These are phyloP conservation scores for Colletotrichum scovillei DNA, from an alignment of 2,329 filamentous ascomycete genomes.

Conservation along the genomic window DNA sequence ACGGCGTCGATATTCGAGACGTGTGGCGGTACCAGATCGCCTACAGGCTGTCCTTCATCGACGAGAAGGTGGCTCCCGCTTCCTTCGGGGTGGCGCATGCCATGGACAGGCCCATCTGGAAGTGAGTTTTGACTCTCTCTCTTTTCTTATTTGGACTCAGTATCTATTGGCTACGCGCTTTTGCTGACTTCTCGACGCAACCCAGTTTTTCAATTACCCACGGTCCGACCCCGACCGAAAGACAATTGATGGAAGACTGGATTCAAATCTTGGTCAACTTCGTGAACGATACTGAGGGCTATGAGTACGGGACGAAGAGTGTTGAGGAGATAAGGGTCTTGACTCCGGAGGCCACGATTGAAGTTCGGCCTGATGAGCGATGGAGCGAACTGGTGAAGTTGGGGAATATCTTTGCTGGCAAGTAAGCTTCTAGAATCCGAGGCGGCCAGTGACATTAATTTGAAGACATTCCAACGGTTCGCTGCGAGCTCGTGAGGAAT, in stretches of 20 bases:
- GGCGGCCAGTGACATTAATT: background rate
- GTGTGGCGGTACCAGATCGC: slow-evolving; percentile 56
- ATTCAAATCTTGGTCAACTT: slow-evolving; percentile 50
- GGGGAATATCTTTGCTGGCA: slow-evolving; percentile 43
- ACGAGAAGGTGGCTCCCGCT: slow-evolving; percentile 49
- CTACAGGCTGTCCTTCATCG: slow-evolving; percentile 55
- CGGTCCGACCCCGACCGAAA: slow-evolving; percentile 48
- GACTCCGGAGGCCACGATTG: slow-evolving; percentile 46
- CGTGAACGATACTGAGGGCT: slow-evolving; percentile 44
- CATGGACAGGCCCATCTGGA: slow-evolving; percentile 57
- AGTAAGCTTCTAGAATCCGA: background rate
- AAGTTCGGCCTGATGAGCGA: slow-evolving; percentile 47
- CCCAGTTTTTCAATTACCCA: slow-evolving; percentile 51
- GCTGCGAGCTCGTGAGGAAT: background rate
- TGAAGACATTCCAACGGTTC: background rate
- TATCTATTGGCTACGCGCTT: background rate
- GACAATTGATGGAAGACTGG: slow-evolving; percentile 51
- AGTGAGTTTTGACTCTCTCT: slow-evolving; percentile 41
- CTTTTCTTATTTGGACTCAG: background rate
- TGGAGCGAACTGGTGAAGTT: slow-evolving; percentile 47
- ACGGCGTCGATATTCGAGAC: slow-evolving; percentile 47
- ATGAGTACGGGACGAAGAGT: slow-evolving; percentile 46
- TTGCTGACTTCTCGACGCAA: background rate
- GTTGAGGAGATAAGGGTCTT: slow-evolving; percentile 50
- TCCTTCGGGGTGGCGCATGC: slow-evolving; percentile 50